phyloP scores from a whole-genome alignment of 1,284 basidiomycete species.

The Apiotrichum veenhuisii region DNA sequence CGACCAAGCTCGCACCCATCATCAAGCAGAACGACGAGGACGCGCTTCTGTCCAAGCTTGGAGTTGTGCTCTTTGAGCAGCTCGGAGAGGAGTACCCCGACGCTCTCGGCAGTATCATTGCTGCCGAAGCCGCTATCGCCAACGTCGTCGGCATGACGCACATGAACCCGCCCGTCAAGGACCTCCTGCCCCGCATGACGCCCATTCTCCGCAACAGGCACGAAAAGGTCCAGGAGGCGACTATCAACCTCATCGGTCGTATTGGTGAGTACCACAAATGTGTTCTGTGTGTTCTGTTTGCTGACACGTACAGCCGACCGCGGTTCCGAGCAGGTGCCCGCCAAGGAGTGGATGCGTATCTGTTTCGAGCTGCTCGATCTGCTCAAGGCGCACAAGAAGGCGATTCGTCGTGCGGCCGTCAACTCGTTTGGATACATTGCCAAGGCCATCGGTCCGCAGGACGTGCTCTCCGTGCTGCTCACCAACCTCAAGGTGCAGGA shows the following conservation, averaged over 20 bases:
- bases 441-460: constrained; percentile 97
- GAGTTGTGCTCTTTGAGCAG: constrained; percentile 96
- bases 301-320: constrained; percentile 69
- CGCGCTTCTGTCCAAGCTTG: constrained; percentile 89
- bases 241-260: constrained; percentile 98
- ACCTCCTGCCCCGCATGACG: constrained; percentile 97
- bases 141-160: constrained; percentile 99
- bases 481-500: constrained; percentile 98
- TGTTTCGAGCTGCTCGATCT: constrained; percentile 97
- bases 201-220: constrained; percentile 98
- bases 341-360: constrained; percentile 99
- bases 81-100: constrained; percentile 99
- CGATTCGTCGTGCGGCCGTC: constrained; percentile 95
- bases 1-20: constrained; percentile 87
- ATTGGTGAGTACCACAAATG: constrained; percentile 63
- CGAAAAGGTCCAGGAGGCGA: constrained; percentile 99
- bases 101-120: constrained; percentile 96
- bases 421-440: constrained; percentile 99
- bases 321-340: constrained; percentile 96
- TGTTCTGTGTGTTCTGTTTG: background rate
- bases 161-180: constrained; percentile 99
- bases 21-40: constrained; percentile 99
- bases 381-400: constrained; percentile 98
- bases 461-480: constrained; percentile 90
- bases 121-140: constrained; percentile 95